phyloP scores from a whole-genome alignment of 208 protist genomes.

The Lotmaria passim region DNA sequence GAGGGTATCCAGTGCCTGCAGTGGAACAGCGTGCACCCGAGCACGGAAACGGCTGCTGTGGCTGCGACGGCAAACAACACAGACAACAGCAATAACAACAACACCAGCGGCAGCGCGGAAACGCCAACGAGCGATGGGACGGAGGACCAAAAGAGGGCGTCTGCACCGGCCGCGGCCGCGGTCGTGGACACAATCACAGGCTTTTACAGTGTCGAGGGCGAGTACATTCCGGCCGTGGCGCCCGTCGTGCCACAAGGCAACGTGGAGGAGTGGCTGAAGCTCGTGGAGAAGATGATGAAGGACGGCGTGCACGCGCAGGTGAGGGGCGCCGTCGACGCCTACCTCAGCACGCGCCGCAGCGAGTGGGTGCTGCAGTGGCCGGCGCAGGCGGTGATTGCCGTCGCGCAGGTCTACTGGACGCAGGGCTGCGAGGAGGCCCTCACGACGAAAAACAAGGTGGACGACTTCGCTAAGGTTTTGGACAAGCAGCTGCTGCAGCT shows the following conservation, averaged over 20 bases:
- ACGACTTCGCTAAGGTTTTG: slow-evolving; percentile 62
- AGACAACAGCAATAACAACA: background rate
- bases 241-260: slow-evolving; percentile 91
- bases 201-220: slow-evolving; percentile 94
- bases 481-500: slow-evolving; percentile 88
- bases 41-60: background rate
- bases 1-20: slow-evolving; percentile 93
- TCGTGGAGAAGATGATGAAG: slow-evolving; percentile 96
- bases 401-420: slow-evolving; percentile 95
- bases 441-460: slow-evolving; percentile 63
- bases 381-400: slow-evolving; percentile 93
- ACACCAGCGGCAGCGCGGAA: background rate
- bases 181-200: slow-evolving; percentile 76
- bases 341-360: slow-evolving; percentile 66
- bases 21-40: slow-evolving; percentile 55
- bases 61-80: background rate
- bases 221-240: slow-evolving; percentile 89
- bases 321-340: slow-evolving; percentile 60
- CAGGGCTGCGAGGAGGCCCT: slow-evolving; percentile 93
- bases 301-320: slow-evolving; percentile 84
- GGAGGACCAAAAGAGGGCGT: background rate
- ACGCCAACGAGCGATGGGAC: background rate
- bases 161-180: background rate
- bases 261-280: slow-evolving; percentile 96
- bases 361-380: slow-evolving; percentile 93